Evolutionary conservation across 148 eudicot genomes (phyloP), one percentile per base, ranked within the genome.

Genomic region (Selenicereus undatus): DNA sequence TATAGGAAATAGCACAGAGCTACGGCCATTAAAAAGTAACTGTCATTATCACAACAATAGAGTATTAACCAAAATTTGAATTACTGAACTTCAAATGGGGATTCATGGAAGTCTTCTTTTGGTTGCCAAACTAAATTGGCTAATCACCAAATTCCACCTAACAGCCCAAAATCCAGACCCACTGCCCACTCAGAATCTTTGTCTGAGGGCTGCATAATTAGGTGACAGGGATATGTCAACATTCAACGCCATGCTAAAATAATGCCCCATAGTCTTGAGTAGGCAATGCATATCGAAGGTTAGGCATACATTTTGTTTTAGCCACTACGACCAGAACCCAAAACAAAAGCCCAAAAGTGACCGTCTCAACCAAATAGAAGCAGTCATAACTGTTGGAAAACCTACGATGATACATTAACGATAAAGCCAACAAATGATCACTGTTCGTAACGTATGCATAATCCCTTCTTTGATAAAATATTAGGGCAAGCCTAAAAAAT

Each of bases 111-210:
- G 74, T 83, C 73, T 36, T 78, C 26, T 73, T 82, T 79, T 78
- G 82, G 81, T 83, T 64, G 65, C 68, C 79, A 62, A 82, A 82
- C 81, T 72, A 42, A 78, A 76, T 70, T 70, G 48, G 73, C 52
- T 72, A 72, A 72, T 71, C 78, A 26, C 70, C 60, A 81, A 81
- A 24, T 76, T 52, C 70, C 12, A 71, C 73, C 73, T 26, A 24
- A 69, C 52, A 65, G 26, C 75, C 51, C 18, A 71, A 60, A 71
- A 42, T 43, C 43, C 36, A 70, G 30, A 68, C 82, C 11, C 76
- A 20, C 74, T 32, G 10, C 51, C 70, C 22, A 54, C 74, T 76
- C 29, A 11, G 43, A 76, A 45, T 26, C 30, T 52, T 36, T 35
- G 68, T 76, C 62, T 29, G 8, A 75, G 12, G 17, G 45, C 50